Base-by-base conservation (phyloP, 208 protist genomes). In the Herpetomonas tarakana region DNA sequence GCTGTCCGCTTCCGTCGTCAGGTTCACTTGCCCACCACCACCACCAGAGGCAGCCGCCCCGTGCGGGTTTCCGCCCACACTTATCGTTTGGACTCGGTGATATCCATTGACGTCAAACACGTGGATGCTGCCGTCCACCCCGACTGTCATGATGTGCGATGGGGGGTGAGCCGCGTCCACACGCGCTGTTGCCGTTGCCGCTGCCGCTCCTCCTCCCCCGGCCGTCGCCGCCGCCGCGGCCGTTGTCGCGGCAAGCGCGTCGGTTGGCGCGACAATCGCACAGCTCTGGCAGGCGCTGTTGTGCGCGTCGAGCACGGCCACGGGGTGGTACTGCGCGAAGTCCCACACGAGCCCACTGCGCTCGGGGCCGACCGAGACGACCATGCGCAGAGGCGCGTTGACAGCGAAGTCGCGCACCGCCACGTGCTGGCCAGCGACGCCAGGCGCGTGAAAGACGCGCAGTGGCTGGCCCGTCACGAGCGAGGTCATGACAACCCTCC, bases 341-440 rank as follows among this genome's bases (percentile, higher is more conserved):
- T 94, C 88, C 88, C 88, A 94, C 6, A 94, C 83, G 35, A 94
- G 61, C 11, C 76, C 88, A 47, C 73, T 60, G 9, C 88, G 78
- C 73, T 91, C 88, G 22, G 81, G 71, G 18, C 88, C 88, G 2
- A 88, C 68, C 4, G 88, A 90, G 9, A 94, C 77, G 52, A 94
- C 47, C 68, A 94, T 66, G 39, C 83, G 76, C 19, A 83, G 57
- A 54, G 72, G 45, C 22, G 76, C 54, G 68, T 86, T 54, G 12
- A 91, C 12, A 46, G 74, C 74, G 59, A 91, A 90, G 68, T 84
- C 76, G 35, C 72, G 76, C 28, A 94, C 79, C 22, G 77, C 71
- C 2, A 65, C 31, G 65, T 91, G 83, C 51, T 74, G 69, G 29
- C 74, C 66, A 3, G 68, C 52, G 18, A 76, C 56, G 31, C 45